Percentiles rank a stretch among this genome's conserved stretches.
These are phyloP conservation scores for Paraconiothyrium brasiliense DNA, from an alignment of 2,329 filamentous ascomycete species.

Conservation along the genomic window DNA sequence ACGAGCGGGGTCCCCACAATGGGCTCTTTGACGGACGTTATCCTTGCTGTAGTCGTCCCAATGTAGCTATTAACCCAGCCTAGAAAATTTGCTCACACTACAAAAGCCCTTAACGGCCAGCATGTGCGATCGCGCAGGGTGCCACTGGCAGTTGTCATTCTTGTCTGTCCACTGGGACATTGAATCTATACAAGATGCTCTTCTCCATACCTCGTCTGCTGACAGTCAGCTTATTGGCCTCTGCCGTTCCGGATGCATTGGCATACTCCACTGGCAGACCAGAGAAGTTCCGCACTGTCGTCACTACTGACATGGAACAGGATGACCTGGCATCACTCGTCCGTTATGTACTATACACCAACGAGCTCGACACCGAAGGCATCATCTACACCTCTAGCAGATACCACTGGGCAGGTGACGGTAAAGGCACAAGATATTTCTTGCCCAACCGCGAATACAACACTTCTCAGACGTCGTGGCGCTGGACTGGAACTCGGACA, in stretches of 20 bases:
- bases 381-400: constrained; percentile 26
- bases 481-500: constrained; percentile 18
- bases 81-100: background rate
- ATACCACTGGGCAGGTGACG: constrained; percentile 25
- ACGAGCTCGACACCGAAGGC: constrained; percentile 24
- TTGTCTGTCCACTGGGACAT: background rate
- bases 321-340: constrained; percentile 24
- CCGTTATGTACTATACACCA: constrained; percentile 22
- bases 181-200: background rate
- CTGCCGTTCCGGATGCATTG: background rate
- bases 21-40: background rate
- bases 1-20: constrained; percentile 9
- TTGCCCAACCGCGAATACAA: constrained; percentile 23
- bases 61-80: background rate
- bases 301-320: constrained; percentile 26
- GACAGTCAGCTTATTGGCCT: constrained; percentile 5
- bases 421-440: constrained; percentile 21
- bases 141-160: background rate
- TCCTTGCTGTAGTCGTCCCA: background rate
- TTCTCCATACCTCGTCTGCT: constrained; percentile 5
- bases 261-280: background rate
- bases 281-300: constrained; percentile 20
- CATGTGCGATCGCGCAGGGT: background rate
- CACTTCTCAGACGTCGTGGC: constrained; percentile 25
- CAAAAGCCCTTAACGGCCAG: background rate